phyloP scores from a whole-genome alignment of 352 stramenopile genomes.

The Aphanomyces astaci region DNA sequence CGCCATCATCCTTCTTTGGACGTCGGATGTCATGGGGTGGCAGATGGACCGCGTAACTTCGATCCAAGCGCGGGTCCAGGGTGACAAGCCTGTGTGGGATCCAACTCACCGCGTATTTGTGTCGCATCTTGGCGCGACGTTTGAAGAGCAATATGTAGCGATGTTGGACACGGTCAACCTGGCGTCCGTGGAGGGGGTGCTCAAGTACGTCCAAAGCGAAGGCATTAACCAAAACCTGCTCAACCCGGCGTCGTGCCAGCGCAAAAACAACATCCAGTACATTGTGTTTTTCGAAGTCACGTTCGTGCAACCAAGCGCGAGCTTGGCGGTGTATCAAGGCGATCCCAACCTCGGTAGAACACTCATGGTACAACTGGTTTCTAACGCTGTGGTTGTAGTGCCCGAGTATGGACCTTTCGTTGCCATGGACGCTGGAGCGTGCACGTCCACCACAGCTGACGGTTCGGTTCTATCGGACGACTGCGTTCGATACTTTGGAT shows the following conservation, averaged over 20 bases:
- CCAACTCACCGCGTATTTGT: constrained; percentile 23
- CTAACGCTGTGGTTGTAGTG: background rate
- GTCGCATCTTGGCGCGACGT: constrained; percentile 25
- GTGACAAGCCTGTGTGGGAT: constrained; percentile 54
- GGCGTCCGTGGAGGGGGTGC: constrained; percentile 52
- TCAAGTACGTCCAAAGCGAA: constrained; percentile 78
- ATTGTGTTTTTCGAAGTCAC: constrained; percentile 78
- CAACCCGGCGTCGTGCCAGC: constrained; percentile 38
- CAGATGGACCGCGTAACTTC: constrained; percentile 63
- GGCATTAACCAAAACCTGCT: constrained; percentile 53
- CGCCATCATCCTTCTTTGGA: too few species aligned
- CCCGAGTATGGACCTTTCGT: constrained; percentile 27
- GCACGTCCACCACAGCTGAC: constrained; percentile 5
- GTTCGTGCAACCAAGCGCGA: constrained; percentile 69
- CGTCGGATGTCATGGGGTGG: background rate
- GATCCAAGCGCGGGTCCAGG: constrained; percentile 67
- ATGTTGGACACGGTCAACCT: constrained; percentile 72
- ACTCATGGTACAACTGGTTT: too few species aligned
- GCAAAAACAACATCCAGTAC: constrained; percentile 77
- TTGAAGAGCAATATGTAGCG: constrained; percentile 48
- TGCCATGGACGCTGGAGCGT: constrained; percentile 22
- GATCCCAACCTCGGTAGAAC: constrained; percentile 19
- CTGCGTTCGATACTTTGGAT: constrained; percentile 13
- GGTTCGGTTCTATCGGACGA: background rate
- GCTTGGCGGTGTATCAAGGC: constrained; percentile 53